Percentiles rank a stretch among this genome's conserved stretches.
phyloP scores from a whole-genome alignment of 2,329 filamentous ascomycete species.

The Hortaea werneckii region DNA sequence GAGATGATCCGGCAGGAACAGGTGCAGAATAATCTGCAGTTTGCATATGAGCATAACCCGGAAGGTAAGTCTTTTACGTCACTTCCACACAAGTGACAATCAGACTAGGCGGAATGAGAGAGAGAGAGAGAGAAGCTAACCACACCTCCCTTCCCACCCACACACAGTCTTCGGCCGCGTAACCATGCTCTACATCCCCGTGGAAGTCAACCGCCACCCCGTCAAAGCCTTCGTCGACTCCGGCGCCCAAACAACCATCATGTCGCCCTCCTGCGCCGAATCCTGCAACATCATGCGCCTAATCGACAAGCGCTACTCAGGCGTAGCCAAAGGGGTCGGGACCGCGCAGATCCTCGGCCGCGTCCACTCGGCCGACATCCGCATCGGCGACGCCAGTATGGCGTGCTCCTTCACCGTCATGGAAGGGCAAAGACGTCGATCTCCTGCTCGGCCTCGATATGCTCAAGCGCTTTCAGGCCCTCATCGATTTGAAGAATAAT shows the following conservation, averaged over 20 bases:
- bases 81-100: background rate
- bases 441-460: constrained; percentile 89
- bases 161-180: constrained; percentile 77
- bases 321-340: constrained; percentile 85
- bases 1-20: constrained; percentile 94
- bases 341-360: constrained; percentile 90
- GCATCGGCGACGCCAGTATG: constrained; percentile 76
- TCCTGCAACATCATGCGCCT: constrained; percentile 92
- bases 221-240: constrained; percentile 97
- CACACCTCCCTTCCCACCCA: background rate
- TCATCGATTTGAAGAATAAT: constrained; percentile 76
- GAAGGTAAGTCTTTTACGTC: constrained; percentile 55
- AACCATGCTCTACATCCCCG: constrained; percentile 91
- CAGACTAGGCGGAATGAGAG: no score
- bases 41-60: constrained; percentile 93
- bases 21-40: constrained; percentile 91
- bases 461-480: constrained; percentile 90
- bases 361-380: constrained; percentile 90
- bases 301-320: constrained; percentile 83
- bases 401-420: constrained; percentile 97
- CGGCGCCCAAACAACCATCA: constrained; percentile 94
- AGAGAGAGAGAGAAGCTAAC: background rate
- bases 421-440: constrained; percentile 93
- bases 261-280: constrained; percentile 89
- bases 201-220: constrained; percentile 84